A percentile compares a stretch with the other conserved stretches of the same genome.
These are phyloP conservation scores for Acanthamoeba culbertsoni DNA, from an alignment of 208 protist genomes.

Conservation along the genomic window DNA sequence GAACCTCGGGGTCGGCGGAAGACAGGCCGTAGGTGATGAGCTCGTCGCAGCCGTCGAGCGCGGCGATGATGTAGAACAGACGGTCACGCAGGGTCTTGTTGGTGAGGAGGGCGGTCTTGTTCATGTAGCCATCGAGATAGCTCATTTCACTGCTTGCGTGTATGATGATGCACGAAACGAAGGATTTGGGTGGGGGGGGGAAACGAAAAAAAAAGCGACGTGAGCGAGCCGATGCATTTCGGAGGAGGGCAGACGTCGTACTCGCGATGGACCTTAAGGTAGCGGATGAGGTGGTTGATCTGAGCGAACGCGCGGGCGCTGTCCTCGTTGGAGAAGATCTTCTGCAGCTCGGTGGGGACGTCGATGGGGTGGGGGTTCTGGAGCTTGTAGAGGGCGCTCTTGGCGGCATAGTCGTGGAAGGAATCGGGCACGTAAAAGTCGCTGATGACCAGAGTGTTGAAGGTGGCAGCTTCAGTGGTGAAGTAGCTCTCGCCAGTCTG, in stretches of 20 bases:
- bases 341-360: background rate
- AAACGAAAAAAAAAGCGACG: background rate
- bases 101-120: background rate
- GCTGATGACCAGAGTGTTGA: background rate
- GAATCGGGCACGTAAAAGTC: background rate
- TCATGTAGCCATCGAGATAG: background rate
- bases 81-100: background rate
- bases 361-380: background rate
- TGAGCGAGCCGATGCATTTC: background rate
- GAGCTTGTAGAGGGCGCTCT: background rate
- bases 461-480: background rate
- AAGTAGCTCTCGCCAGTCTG: background rate
- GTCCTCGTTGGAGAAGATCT: slow-evolving; percentile 18
- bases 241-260: background rate
- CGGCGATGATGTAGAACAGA: slow-evolving; percentile 39
- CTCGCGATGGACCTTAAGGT: slow-evolving; percentile 5
- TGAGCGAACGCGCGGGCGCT: background rate
- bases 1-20: background rate
- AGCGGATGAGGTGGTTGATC: slow-evolving; percentile 13
- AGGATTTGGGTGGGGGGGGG: no score
- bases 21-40: background rate
- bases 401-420: slow-evolving; percentile 5
- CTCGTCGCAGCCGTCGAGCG: background rate
- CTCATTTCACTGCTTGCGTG: background rate
- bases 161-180: background rate